Percentiles rank a stretch among this genome's conserved stretches.
phyloP scores from a whole-genome alignment of 1,284 basidiomycete genomes.

The Austroboletus novae-zelandiae region DNA sequence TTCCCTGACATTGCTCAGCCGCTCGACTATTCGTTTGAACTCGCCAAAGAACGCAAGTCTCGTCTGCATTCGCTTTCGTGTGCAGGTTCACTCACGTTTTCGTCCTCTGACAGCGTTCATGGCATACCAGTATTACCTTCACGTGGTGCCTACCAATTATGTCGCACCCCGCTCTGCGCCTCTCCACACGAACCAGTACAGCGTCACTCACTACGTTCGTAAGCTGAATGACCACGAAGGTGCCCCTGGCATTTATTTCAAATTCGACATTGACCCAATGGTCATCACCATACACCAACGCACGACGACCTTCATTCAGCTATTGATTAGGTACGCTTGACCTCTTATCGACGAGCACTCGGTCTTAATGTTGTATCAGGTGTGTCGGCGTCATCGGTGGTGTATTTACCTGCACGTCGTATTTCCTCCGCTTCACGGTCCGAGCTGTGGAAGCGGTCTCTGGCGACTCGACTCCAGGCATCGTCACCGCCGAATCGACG shows the following conservation, averaged over 20 bases:
- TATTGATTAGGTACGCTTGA: constrained; percentile 68
- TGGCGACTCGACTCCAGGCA: constrained; percentile 55
- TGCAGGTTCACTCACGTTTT: neutral
- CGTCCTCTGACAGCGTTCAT: constrained; percentile 64
- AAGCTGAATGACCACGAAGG: constrained; percentile 74
- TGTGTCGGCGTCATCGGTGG: constrained; percentile 80
- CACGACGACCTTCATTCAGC: constrained; percentile 77
- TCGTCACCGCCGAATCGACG: constrained; percentile 63
- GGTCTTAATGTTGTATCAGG: constrained; percentile 30
- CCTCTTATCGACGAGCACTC: neutral
- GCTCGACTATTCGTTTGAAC: constrained; percentile 86
- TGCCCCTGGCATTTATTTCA: constrained; percentile 94
- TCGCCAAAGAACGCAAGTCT: constrained; percentile 73
- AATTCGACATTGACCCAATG: constrained; percentile 94
- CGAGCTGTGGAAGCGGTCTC: constrained; percentile 67
- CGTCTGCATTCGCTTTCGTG: neutral
- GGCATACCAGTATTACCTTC: constrained; percentile 95
- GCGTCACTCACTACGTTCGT: constrained; percentile 90
- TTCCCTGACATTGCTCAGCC: constrained; percentile 97
- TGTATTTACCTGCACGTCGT: constrained; percentile 77
- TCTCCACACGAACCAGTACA: constrained; percentile 89
- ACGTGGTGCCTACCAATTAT: constrained; percentile 94
- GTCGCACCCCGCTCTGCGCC: constrained; percentile 63
- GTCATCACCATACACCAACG: constrained; percentile 83
- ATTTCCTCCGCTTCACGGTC: constrained; percentile 66